Evolutionary conservation across 495 filamentous ascomycete genomes (phyloP), one percentile per base, ranked within the genome.

Genomic region (Cetradonia linearis): DNA sequence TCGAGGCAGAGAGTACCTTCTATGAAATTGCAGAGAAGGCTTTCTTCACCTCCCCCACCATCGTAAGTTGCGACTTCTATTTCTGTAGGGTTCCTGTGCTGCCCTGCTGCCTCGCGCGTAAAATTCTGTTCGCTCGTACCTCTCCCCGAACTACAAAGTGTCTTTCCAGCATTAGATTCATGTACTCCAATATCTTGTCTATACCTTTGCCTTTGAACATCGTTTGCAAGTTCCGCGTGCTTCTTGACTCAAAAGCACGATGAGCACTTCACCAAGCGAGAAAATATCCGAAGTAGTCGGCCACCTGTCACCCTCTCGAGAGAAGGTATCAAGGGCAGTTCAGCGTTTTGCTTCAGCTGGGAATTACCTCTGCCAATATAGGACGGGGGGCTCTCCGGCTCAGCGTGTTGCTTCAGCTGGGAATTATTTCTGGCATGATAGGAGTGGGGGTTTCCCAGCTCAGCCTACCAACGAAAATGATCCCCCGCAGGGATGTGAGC

Each of bases 1-100:
- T 20, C 42, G 20, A 67, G 27, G 27, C 49, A 56, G 37, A 62
- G 44, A 11, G 37, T 42, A 23, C 37, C 37, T 23, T 42, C 59
- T 18, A 50, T 60, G 40, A 56, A 37, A 34, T 28, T 49, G 30
- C 56, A 56, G 27, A 67, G 63, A 50, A 63, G 64, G 49, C 53
- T 68, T 20, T 63, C 65, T 25, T 70, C 68, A 23, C 68, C 68
- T 38, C 68, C 68, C 34, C 68, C 68, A 11, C 68, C 68, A 1
- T 67, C 67, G 68, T 70, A 65, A 65, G 62, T 62, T 14, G 28
- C 31, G 42, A 61, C 28, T 49, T 50, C 52, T 47, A 54, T 31
- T 56, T 38, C 23, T 25, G 31, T 25, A 20, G 27, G 23, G 6
- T 31, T 36, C 30, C 30, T 46, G 13, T n/a, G 11, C 14, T 48